phyloP scores from a whole-genome alignment of 495 filamentous ascomycete species.

The Bryoglossum gracile region DNA sequence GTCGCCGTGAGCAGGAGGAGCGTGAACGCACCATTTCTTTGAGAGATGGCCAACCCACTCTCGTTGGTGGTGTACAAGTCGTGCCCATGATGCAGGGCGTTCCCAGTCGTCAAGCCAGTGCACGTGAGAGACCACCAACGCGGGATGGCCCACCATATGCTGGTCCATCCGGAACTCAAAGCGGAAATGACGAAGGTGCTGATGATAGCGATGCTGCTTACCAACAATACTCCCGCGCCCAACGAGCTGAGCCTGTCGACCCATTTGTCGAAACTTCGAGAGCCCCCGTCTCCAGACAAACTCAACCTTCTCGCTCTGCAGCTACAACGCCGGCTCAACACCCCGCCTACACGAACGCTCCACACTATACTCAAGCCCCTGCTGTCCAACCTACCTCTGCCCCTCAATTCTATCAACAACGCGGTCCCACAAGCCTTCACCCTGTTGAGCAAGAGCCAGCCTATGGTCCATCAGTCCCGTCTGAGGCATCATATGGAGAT shows the following conservation, averaged over 20 bases:
- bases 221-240: constrained; percentile 20
- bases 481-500: constrained; percentile 49
- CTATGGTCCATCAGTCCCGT: constrained; percentile 28
- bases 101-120: constrained; percentile 53
- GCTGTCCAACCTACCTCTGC: constrained; percentile 31
- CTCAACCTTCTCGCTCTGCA: constrained; percentile 4
- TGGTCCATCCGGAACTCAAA: constrained; percentile 16
- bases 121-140: constrained; percentile 35
- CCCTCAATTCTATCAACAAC: constrained; percentile 24
- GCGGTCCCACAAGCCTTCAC: constrained; percentile 21
- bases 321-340: constrained; percentile 3
- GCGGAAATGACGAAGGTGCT: constrained; percentile 13
- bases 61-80: constrained; percentile 93
- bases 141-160: constrained; percentile 38
- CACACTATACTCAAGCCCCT: constrained; percentile 33
- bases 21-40: constrained; percentile 82
- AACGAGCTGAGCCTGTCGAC: constrained; percentile 20
- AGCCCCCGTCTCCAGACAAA: constrained; percentile 4
- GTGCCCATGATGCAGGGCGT: constrained; percentile 83
- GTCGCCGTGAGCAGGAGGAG: constrained; percentile 88
- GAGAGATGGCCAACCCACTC: constrained; percentile 77
- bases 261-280: constrained; percentile 20
- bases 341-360: constrained; percentile 13
- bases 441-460: constrained; percentile 12
- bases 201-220: constrained; percentile 24